Evolutionary conservation across 2,329 filamentous ascomycete species (phyloP).

Genomic region (Myriosclerotinia scirpicola): DNA sequence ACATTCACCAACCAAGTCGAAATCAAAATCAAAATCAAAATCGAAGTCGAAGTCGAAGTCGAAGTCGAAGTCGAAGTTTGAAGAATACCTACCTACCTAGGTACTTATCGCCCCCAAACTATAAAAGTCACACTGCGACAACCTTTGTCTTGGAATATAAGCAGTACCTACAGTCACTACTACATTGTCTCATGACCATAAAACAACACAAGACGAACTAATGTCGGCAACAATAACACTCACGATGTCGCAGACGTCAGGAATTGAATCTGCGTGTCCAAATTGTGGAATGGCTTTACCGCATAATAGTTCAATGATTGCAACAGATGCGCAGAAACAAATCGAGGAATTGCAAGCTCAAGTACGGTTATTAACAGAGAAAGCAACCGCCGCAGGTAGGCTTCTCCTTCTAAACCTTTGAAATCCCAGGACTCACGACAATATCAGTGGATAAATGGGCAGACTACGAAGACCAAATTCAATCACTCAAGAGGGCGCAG

Average conservation of each 20-base stretch:
- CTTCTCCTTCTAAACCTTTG: conserved; percentile 19
- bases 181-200: conserved; percentile 29
- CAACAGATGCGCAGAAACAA: conserved; percentile 52
- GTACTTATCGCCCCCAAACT: conserved; percentile 1
- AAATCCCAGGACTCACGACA: conserved; percentile 20
- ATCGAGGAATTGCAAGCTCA: conserved; percentile 71
- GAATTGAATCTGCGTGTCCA: conserved; percentile 33
- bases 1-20: too few relatives aligned
- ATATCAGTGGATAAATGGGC: conserved; percentile 61
- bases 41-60: too few relatives aligned
- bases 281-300: conserved; percentile 39
- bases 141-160: conserved; percentile 14
- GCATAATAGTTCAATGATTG: conserved; percentile 31
- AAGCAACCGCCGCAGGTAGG: conserved; percentile 62
- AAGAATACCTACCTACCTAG: neutral
- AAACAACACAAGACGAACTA: conserved; percentile 22
- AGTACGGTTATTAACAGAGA: conserved; percentile 67
- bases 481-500: conserved; percentile 52
- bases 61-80: neutral
- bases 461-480: conserved; percentile 78
- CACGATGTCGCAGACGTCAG: conserved; percentile 33
- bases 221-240: conserved; percentile 41
- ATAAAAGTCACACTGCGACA: conserved; percentile 5
- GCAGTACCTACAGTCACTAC: conserved; percentile 5
- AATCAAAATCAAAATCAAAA: too few relatives aligned